Conservation (phyloP, 371 early-diverging fungal genomes). For the Mortierella sp. region DNA sequence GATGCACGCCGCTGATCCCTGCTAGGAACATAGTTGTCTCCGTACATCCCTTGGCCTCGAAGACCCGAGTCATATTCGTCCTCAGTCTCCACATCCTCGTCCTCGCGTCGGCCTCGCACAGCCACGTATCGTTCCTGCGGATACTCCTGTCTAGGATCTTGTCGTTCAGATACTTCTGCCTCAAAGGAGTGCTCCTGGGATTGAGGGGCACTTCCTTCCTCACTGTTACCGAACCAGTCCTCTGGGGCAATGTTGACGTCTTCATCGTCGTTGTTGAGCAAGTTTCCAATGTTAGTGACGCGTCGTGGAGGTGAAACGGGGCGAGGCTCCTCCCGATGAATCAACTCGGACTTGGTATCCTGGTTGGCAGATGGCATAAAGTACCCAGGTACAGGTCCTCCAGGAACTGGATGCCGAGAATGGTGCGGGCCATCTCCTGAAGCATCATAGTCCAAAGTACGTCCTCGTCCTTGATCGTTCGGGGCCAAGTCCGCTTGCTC, state of each 20-base stretch:
- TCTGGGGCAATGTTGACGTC: constrained; percentile 47
- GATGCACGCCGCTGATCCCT: constrained; percentile 22
- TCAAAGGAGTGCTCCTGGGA: constrained; percentile 29
- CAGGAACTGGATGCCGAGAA: not conserved
- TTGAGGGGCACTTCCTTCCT: constrained; percentile 23
- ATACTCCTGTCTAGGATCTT: not conserved
- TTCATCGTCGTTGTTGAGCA: constrained; percentile 49
- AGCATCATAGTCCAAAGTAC: not conserved
- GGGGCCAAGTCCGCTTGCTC: not conserved
- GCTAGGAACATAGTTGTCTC: not conserved
- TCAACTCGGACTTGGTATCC: not conserved
- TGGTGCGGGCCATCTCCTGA: not conserved
- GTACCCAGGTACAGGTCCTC: constrained; percentile 30
- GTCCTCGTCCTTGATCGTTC: not conserved
- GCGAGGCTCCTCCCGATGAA: constrained; percentile 16
- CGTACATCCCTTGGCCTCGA: constrained; percentile 1
- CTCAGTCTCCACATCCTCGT: constrained; percentile 44
- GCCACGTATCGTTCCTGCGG: not conserved
- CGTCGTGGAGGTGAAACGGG: constrained; percentile 38
- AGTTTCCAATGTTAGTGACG: constrained; percentile 48
- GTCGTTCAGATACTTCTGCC: not conserved
- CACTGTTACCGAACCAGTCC: constrained; percentile 52
- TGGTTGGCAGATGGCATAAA: constrained; percentile 27
- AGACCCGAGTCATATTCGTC: constrained; percentile 34
- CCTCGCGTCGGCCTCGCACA: constrained; percentile 16